These are phyloP conservation scores for Plantago ovata DNA, from an alignment of 257 asterid species.

Conservation along the genomic window DNA sequence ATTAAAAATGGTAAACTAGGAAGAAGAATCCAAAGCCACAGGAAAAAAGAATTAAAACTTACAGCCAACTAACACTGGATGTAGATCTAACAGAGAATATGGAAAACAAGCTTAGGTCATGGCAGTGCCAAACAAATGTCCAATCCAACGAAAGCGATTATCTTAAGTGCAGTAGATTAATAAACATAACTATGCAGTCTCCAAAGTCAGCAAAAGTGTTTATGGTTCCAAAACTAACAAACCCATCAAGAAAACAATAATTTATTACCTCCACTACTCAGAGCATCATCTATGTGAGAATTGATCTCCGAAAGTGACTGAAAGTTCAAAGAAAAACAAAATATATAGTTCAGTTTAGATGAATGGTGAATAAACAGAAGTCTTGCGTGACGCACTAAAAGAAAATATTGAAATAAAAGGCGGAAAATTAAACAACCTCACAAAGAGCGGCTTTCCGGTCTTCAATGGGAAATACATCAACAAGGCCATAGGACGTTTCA, in stretches of 20 bases:
- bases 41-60: background rate
- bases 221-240: constrained; percentile 15
- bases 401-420: background rate
- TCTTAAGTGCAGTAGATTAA: constrained; percentile 4
- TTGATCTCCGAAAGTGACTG: constrained; percentile 92
- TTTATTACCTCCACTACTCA: constrained; percentile 77
- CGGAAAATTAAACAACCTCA: constrained; percentile 54
- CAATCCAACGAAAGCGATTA: constrained; percentile 8
- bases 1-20: background rate
- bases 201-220: constrained; percentile 3
- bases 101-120: background rate
- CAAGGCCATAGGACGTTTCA: constrained; percentile 91
- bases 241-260: constrained; percentile 21
- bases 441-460: constrained; percentile 88
- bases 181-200: constrained; percentile 4
- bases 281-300: constrained; percentile 60
- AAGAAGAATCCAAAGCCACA: background rate
- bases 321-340: constrained; percentile 27
- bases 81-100: too few species aligned
- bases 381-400: background rate
- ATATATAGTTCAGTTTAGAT: constrained; percentile 27
- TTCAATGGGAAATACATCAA: constrained; percentile 91
- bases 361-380: constrained; percentile 19
- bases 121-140: background rate
- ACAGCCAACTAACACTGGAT: constrained; percentile 5